Conservation (phyloP, 1,139 yeast species). For the Blastobotrys proliferans region DNA sequence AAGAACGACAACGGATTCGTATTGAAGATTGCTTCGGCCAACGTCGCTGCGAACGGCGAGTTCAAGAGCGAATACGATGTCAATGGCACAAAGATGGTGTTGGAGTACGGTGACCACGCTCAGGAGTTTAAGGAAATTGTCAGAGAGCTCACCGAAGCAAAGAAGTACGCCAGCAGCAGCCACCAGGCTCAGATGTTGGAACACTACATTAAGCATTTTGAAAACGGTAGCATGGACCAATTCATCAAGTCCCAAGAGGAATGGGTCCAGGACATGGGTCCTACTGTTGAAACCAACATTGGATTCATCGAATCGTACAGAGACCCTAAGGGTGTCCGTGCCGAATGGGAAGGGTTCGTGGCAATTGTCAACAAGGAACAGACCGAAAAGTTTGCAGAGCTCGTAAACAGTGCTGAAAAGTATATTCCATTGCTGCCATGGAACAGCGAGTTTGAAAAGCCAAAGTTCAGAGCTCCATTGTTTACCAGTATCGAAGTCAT, state of each 20-base stretch:
- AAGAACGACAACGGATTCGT: conserved; percentile 32
- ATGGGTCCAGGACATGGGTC: conserved; percentile 87
- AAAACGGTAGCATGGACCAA: conserved; percentile 79
- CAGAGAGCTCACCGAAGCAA: conserved; percentile 53
- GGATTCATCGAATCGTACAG: conserved; percentile 92
- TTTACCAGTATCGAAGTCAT: conserved; percentile 85
- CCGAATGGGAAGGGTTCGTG: conserved; percentile 91
- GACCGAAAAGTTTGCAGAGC: conserved; percentile 68
- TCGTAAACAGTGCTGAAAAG: conserved; percentile 62
- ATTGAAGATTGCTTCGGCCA: conserved; percentile 32
- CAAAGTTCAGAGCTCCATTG: conserved; percentile 84
- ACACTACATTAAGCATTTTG: conserved; percentile 64
- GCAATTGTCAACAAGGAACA: conserved; percentile 90
- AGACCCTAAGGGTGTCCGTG: conserved; percentile 87
- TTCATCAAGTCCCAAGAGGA: conserved; percentile 79
- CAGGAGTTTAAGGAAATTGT: conserved; percentile 60
- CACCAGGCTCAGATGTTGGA: conserved; percentile 63
- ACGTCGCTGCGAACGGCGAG: conserved; percentile 24
- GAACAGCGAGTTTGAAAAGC: conserved; percentile 72
- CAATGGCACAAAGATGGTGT: conserved; percentile 43
- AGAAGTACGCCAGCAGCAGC: conserved; percentile 63
- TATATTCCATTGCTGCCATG: conserved; percentile 73
- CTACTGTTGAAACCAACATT: conserved; percentile 77
- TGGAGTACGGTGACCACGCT: conserved; percentile 65
- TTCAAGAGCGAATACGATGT: conserved; percentile 23